These are phyloP conservation scores for Solanum peruvianum DNA, from an alignment of 257 asterid genomes.

Conservation along the genomic window DNA sequence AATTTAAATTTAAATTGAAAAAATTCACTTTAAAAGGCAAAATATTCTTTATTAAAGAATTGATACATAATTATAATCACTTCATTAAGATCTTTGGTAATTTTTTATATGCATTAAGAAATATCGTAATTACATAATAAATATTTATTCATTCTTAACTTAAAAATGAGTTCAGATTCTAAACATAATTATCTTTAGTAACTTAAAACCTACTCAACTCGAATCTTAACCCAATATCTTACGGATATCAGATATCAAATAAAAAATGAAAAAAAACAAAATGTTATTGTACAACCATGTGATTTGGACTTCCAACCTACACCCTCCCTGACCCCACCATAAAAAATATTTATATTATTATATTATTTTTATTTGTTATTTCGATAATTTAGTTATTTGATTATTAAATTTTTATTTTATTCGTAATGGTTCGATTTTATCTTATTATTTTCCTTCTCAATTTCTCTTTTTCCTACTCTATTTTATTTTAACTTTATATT, in stretches of 20 bases:
- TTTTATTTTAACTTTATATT: neutral
- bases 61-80: neutral
- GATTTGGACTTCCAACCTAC: neutral
- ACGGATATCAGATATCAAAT: neutral
- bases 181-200: neutral
- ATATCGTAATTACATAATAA: neutral
- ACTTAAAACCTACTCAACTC: neutral
- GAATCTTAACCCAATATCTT: neutral
- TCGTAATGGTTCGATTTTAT: too few species aligned
- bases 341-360: too few species aligned
- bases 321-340: neutral
- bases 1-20: neutral
- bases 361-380: too few species aligned
- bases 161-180: neutral
- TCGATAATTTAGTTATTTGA: neutral
- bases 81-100: rapidly evolving
- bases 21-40: rapidly evolving
- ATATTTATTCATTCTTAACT: neutral
- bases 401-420: too few species aligned
- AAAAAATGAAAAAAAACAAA: neutral
- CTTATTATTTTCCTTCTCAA: neutral
- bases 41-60: neutral
- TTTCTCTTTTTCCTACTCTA: too few species aligned
- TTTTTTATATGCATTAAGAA: neutral
- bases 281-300: neutral